These are phyloP conservation scores for Micractinium conductrix DNA, from an alignment of 139 green algal species.

Conservation along the genomic window DNA sequence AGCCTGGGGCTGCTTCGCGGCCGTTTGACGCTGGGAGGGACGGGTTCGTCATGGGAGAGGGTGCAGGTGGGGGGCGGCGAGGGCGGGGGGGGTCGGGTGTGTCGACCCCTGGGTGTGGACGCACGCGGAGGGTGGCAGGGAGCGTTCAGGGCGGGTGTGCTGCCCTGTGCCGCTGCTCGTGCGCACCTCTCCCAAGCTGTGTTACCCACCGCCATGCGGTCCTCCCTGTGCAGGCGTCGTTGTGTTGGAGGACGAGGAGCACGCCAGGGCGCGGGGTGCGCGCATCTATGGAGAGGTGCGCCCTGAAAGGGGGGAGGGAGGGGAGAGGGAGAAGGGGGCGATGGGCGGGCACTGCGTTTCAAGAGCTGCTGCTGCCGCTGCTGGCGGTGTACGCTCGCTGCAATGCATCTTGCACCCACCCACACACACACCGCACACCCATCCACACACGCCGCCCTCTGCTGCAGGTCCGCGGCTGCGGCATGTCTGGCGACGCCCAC, in stretches of 20 bases:
- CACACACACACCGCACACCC: no score
- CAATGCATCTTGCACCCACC: background rate
- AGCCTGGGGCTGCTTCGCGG: constrained; percentile 56
- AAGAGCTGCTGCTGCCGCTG: background rate
- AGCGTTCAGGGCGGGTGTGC: no score
- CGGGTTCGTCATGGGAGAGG: constrained; percentile 87
- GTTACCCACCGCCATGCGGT: no score
- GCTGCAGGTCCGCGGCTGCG: constrained; percentile 84
- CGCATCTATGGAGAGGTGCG: constrained; percentile 82
- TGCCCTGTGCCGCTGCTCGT: no score
- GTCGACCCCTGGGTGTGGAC: no score
- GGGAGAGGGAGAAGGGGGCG: background rate
- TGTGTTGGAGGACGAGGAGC: constrained; percentile 74
- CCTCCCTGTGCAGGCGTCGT: no score
- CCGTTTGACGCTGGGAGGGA: constrained; percentile 73
- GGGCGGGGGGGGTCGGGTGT: no score
- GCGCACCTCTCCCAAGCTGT: no score
- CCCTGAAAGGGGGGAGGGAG: no score
- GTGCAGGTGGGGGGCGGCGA: no score
- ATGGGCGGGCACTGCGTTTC: background rate
- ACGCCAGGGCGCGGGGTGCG: constrained; percentile 60
- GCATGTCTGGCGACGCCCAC: constrained; percentile 87
- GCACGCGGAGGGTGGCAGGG: no score
- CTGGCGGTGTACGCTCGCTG: background rate
- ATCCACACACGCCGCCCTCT: no score